Evolutionary conservation across 164 flowering plant species (phyloP), one percentile per base, ranked within the genome.

Genomic region (Macadamia tetraphylla): DNA sequence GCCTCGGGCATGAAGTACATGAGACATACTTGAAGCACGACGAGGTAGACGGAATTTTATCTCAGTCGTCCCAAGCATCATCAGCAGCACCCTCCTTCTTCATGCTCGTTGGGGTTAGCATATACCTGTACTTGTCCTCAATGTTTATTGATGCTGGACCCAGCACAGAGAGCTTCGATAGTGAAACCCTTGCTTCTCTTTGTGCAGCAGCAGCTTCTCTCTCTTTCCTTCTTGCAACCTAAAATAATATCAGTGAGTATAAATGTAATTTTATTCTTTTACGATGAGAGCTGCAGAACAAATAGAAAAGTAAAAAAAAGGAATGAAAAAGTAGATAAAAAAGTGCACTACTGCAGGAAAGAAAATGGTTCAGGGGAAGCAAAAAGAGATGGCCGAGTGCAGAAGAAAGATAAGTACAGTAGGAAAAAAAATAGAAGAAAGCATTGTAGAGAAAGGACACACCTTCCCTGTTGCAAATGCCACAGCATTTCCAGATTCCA

Each of bases 381-480:
- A 35, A 35, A 35, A 35, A 5, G 40, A 35, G 40, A 35, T 5
- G 40, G 3, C 5, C 5, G 40, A 5, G 5, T 2, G 40, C 40
- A 35, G 40, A 5, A 5, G 5, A 35, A 35, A 35, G 5, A 5
- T 2, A 53, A 14, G 5, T 14, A 6, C 18, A 14, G 18, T 14
- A 23, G 18, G 14, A 53, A 53, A 6, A 15, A 58, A 2, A 58
- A 35, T 23, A 10, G 43, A 18, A 49, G 18, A 35, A 11, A n/a
- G 18, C 11, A n/a, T 35, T 55, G 9, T 6, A 10, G 6, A 1
- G 0, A 53, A 67, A 60, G 44, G 30, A n/a, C 57, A 29, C 75
- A 81, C 90, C 86, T 86, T 86, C 58, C 90, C 90, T 57, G 87
- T 86, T 31, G 90, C 88, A 78, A 78, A 83, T 56, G 82, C 76